These are phyloP conservation scores for Yarrowia deformans DNA, from an alignment of 805 yeast species.

Conservation along the genomic window DNA sequence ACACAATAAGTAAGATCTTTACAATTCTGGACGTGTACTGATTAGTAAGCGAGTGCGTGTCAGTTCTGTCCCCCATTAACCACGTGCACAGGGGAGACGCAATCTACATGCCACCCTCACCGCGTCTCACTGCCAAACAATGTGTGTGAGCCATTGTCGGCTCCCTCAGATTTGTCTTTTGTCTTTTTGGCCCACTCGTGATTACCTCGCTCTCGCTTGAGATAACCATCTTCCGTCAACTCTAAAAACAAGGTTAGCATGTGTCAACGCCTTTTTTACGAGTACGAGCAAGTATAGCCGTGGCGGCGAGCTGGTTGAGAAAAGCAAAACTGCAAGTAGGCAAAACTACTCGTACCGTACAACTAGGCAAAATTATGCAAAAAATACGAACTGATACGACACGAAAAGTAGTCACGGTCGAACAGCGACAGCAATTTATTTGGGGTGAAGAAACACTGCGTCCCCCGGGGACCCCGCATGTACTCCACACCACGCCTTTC, in stretches of 20 bases:
- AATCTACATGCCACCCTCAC: background rate
- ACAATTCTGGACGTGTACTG: background rate
- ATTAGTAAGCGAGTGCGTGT: background rate
- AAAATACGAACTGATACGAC: constrained; percentile 18
- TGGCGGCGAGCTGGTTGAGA: background rate
- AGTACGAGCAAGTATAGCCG: constrained; percentile 39
- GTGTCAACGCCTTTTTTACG: constrained; percentile 25
- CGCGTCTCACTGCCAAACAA: constrained; percentile 4
- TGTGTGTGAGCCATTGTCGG: background rate
- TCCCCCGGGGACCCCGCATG: no score
- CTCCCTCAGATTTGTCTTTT: background rate
- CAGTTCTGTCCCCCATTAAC: background rate
- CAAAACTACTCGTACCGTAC: background rate
- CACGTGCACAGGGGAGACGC: background rate
- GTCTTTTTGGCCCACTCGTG: constrained; percentile 18
- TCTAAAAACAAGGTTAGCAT: constrained; percentile 12
- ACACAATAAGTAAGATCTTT: background rate
- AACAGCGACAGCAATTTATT: background rate
- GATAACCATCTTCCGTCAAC: constrained; percentile 10
- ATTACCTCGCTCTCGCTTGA: constrained; percentile 26
- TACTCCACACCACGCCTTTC: background rate
- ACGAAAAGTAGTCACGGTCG: no score
- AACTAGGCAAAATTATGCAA: constrained; percentile 12
- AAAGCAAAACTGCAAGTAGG: constrained; percentile 2
- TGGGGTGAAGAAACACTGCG: no score